phyloP scores from a whole-genome alignment of 1,284 basidiomycete genomes.

The Malassezia globosa region DNA sequence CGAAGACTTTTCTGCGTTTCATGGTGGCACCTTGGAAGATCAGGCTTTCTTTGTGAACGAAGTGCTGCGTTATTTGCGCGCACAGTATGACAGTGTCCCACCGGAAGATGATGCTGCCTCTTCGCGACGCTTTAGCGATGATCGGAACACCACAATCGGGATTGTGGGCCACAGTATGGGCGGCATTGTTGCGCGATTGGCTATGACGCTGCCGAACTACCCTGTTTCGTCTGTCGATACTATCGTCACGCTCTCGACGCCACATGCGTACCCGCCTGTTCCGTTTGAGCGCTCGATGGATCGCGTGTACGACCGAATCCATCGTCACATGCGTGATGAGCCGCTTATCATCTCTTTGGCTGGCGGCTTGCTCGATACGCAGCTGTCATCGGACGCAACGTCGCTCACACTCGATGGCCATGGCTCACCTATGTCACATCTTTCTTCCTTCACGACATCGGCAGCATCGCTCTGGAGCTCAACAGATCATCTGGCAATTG shows the following conservation, averaged over 20 bases:
- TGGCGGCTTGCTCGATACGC: conserved; percentile 80
- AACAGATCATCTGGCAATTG: conserved; percentile 88
- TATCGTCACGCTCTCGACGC: conserved; percentile 87
- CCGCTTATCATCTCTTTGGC: conserved; percentile 70
- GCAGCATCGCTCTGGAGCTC: conserved; percentile 85
- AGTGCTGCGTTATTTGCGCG: conserved; percentile 66
- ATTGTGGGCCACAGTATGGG: conserved; percentile 96
- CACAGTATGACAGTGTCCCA: conserved; percentile 55
- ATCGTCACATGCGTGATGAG: conserved; percentile 2
- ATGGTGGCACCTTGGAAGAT: conserved; percentile 72
- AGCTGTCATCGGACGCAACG: conserved; percentile 84
- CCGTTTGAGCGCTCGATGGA: conserved; percentile 73
- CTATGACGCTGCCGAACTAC: conserved; percentile 56
- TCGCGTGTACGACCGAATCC: conserved; percentile 55
- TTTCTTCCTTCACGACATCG: conserved; percentile 60
- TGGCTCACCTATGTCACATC: conserved; percentile 14
- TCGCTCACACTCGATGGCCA: conserved; percentile 52
- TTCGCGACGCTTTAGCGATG: too few relatives aligned
- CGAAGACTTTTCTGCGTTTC: conserved; percentile 91
- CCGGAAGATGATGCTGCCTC: too few relatives aligned
- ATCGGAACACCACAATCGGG: conserved; percentile 52
- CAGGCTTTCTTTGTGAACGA: conserved; percentile 67
- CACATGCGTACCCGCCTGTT: conserved; percentile 75
- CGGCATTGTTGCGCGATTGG: conserved; percentile 68
- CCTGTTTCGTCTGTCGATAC: conserved; percentile 54